Evolutionary conservation across 164 flowering plant genomes (phyloP).

Genomic region (Umbellularia californica): DNA sequence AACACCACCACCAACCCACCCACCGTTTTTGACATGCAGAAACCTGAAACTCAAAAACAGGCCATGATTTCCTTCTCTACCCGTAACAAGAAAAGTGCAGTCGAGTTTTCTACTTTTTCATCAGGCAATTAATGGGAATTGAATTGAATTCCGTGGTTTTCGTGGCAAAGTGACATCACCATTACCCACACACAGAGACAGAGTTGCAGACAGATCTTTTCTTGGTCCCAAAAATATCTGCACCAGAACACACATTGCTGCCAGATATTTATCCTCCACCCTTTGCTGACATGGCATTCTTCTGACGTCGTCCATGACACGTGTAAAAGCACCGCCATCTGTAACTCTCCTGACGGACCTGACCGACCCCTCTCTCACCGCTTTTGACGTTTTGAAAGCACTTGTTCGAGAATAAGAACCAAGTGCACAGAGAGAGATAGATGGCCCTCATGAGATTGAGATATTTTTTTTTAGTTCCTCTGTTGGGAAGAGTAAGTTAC

Average conservation of each 20-base stretch:
- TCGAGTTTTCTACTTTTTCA: too few relatives aligned
- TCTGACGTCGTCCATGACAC: slow-evolving; percentile 17
- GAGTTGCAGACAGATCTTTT: too few relatives aligned
- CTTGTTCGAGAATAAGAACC: background rate
- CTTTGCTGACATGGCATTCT: slow-evolving; percentile 22
- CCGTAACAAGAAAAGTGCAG: too few relatives aligned
- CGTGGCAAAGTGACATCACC: too few relatives aligned
- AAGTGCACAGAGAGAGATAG: background rate
- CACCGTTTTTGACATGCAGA: too few relatives aligned
- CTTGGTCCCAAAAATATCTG: slow-evolving; percentile 21
- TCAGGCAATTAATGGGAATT: too few relatives aligned
- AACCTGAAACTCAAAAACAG: too few relatives aligned
- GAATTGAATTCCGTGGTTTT: too few relatives aligned
- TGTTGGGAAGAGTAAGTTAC: background rate
- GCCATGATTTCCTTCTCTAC: too few relatives aligned
- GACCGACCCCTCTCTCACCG: background rate
- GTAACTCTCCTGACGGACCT: slow-evolving; percentile 8
- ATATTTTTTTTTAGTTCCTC: background rate
- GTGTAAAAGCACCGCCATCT: slow-evolving; percentile 39
- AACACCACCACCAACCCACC: too few relatives aligned
- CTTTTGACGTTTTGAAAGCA: background rate
- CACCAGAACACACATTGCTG: background rate
- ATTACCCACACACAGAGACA: too few relatives aligned
- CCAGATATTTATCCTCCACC: slow-evolving; percentile 10
- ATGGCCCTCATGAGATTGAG: background rate